phyloP scores from a whole-genome alignment of 768 basidiomycete species.

The Suillus cothurnatus region DNA sequence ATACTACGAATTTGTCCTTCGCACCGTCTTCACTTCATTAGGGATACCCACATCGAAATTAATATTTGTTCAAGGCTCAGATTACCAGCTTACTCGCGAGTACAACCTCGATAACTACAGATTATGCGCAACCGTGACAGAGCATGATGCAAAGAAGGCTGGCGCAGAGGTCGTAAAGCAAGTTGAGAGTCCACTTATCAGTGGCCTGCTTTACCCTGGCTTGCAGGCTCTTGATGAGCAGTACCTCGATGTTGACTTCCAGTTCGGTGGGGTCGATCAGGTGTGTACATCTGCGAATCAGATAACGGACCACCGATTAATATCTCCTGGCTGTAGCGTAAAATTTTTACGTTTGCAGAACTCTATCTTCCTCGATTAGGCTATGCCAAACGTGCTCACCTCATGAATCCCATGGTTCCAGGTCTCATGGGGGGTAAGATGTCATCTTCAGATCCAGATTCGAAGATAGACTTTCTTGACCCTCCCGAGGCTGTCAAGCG shows the following conservation, averaged over 20 bases:
- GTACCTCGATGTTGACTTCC: constrained; percentile 94
- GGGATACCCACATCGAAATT: constrained; percentile 88
- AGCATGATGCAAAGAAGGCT: constrained; percentile 97
- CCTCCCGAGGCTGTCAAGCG: constrained; percentile 77
- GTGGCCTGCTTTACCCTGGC: constrained; percentile 93
- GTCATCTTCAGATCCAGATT: constrained; percentile 97
- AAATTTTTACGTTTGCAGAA: constrained; percentile 98
- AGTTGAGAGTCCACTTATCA: constrained; percentile 87
- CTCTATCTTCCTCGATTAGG: constrained; percentile 92
- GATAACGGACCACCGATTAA: neutral
- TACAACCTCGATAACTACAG: constrained; percentile 96
- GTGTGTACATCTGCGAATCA: constrained; percentile 42
- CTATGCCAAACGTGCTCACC: constrained; percentile 91
- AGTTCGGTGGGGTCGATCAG: constrained; percentile 98
- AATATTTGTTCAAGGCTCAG: constrained; percentile 85
- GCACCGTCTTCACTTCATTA: constrained; percentile 83
- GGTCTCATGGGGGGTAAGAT: constrained; percentile 95
- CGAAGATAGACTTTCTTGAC: constrained; percentile 98
- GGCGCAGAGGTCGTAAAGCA: constrained; percentile 99
- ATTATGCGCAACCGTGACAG: constrained; percentile 87
- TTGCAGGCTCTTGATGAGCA: constrained; percentile 97
- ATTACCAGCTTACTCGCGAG: constrained; percentile 88
- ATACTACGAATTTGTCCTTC: constrained; percentile 86
- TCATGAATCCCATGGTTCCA: constrained; percentile 99
- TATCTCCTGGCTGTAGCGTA: constrained; percentile 59